Percentiles rank a stretch among this genome's conserved stretches.
Conservation (phyloP, 345 rosid genomes). For the Linum lewisii region DNA sequence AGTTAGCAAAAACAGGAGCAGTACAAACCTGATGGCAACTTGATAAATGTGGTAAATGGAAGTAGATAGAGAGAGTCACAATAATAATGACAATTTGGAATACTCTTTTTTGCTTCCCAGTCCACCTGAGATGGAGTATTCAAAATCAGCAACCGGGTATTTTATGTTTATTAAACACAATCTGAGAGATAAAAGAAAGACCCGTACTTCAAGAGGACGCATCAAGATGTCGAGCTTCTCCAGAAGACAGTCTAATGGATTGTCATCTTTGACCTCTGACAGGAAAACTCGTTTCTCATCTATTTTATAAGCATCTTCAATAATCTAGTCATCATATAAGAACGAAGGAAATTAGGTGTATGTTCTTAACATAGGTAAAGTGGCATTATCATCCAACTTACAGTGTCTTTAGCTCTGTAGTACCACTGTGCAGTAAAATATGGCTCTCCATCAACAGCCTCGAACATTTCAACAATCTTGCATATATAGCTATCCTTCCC, state of each 20-base stretch:
- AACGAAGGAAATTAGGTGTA: not conserved
- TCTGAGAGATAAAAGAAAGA: not conserved
- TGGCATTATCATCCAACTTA: conserved; percentile 19
- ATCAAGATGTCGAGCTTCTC: conserved; percentile 35
- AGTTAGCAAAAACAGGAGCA: not conserved
- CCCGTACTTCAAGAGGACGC: conserved; percentile 34
- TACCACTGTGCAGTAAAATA: conserved; percentile 72
- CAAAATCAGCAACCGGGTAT: conserved; percentile 2
- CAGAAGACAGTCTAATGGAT: conserved; percentile 40
- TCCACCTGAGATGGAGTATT: conserved; percentile 31
- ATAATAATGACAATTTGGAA: conserved; percentile 38
- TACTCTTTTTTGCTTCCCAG: conserved; percentile 19
- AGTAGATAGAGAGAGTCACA: conserved; percentile 47
- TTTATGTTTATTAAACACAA: not conserved
- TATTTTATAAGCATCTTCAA: conserved; percentile 20
- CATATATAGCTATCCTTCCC: conserved; percentile 38
- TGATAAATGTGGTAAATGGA: conserved; percentile 43
- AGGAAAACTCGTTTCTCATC: conserved; percentile 46
- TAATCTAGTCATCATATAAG: conserved; percentile 27
- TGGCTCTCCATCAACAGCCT: conserved; percentile 28
- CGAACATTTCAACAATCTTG: conserved; percentile 54
- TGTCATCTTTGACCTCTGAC: conserved; percentile 45
- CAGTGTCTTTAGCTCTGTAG: conserved; percentile 63
- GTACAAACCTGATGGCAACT: conserved; percentile 27
- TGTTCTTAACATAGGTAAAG: not conserved